Evolutionary conservation across 371 early-diverging fungal species (phyloP), one percentile per base, ranked within the genome.

Genomic region (Zancudomyces culisetae): DNA sequence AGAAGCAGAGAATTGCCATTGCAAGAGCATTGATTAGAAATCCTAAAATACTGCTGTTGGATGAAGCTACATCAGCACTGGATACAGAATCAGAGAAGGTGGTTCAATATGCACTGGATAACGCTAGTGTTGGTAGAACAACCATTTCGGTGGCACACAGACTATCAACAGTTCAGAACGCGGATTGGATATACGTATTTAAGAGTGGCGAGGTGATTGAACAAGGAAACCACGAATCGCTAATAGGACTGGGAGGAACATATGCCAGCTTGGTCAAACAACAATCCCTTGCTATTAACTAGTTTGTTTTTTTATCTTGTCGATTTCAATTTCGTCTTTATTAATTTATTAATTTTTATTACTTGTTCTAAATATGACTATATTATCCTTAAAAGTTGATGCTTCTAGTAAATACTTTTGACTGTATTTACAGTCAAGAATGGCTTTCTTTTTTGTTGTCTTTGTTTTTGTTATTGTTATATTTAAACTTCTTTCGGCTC

Each of bases 1-100:
- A 85, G 64, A 82, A 80, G 61, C 84, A 87, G 64, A 62, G 79
- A 2, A 64, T 85, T n/a, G 76, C 77, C 1, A 58, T 85, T 52
- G 46, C 76, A 81, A 52, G 75, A 81, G 56, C 65, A 2, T 42
- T 65, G 3, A 52, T 80, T n/a, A 66, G 66, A 43, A 60, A 75
- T 21, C 68, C 71, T 45, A 53, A 60, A 43, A 27, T 74, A 1
- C 50, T 71, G 40, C 52, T 71, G 39, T 64, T 71, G 15, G 71
- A 71, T 46, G 71, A 71, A 48, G 72, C 74, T 27, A 72, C 71
- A 0, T 50, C 60, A 19, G 73, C 71, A 1, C 58, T 70, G 3
- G 71, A 73, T 43, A 56, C 62, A 22, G 53, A 49, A 12, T 52
- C 55, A 21, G 74, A 73, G 29, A 49, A 54, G 43, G 41, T 65